Evolutionary conservation across 2,329 filamentous ascomycete species (phyloP), one percentile per base, ranked within the genome.

Genomic region (Huntiella decipiens): DNA sequence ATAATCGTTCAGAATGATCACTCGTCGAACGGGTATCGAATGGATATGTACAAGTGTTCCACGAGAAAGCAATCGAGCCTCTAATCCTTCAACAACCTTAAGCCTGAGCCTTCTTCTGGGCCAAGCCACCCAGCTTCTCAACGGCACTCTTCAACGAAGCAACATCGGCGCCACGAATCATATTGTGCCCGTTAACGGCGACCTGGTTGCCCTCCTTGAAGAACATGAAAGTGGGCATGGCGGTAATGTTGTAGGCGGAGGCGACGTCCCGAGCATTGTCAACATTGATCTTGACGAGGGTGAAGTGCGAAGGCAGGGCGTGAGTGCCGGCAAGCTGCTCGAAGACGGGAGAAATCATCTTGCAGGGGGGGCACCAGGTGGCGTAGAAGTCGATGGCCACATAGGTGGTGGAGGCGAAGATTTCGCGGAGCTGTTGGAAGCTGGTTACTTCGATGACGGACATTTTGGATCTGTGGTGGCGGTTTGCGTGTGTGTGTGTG

Each of bases 281-380:
- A 56, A 95, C 86, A 62, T 96, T 86, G 59, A 95, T 68, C 73
- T 94, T 91, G 72, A 77, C 77, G 66, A 94, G 95, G 62, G 74
- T 68, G 53, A 80, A 60, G 53, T 71, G 62, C 65, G 73, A 74
- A 49, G 54, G 52, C 28, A 55, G 47, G 49, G 50, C 51, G 54
- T 58, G 54, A 50, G 55, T 53, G 15, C 36, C 17, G 43, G 48
- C 57, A 47, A 54, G 59, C 55, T 55, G 53, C 43, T 53, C 53
- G 48, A 94, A 67, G 51, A 77, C 63, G 50, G 87, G 88, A 13
- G 85, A 75, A 56, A 95, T 91, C 56, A 78, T 72, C 70, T 87
- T 94, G 80, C 88, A 96, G 50, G 88, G 88, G 50, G 85, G 86
- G 68, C 88, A 96, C 87, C 87, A 95, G 52, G 68, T 76, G 47